Evolutionary conservation across 805 yeast species (phyloP).

Genomic region (Metschnikowia aberdeeniae): DNA sequence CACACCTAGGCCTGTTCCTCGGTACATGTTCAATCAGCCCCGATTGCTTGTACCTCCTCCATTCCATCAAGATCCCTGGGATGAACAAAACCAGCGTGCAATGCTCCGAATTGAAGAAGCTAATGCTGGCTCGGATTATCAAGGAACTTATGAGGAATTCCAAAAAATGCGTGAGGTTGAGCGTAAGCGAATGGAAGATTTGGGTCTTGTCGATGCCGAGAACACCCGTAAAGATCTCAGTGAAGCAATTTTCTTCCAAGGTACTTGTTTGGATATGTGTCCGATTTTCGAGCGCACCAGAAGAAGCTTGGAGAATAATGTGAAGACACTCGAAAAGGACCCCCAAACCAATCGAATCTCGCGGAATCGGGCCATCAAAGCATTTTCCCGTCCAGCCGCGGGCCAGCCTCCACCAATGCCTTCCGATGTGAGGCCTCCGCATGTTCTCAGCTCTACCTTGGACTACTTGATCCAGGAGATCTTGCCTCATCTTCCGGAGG

Average conservation of each 20-base stretch:
- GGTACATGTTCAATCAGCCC: conserved; percentile 34
- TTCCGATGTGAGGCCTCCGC: conserved; percentile 95
- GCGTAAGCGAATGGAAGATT: conserved; percentile 69
- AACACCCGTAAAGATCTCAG: conserved; percentile 75
- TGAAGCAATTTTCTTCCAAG: conserved; percentile 84
- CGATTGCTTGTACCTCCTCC: conserved; percentile 31
- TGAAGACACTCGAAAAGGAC: conserved; percentile 71
- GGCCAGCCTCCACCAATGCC: conserved; percentile 98
- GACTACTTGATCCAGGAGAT: conserved; percentile 65
- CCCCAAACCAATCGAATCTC: conserved; percentile 52
- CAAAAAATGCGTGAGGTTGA: conserved; percentile 72
- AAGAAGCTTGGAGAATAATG: conserved; percentile 83
- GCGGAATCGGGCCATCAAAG: conserved; percentile 67
- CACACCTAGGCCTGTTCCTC: conserved; percentile 30
- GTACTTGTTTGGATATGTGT: conserved; percentile 92
- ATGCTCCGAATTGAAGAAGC: conserved; percentile 51
- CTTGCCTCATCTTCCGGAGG: conserved; percentile 66
- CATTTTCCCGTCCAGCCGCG: conserved; percentile 95
- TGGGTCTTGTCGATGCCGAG: conserved; percentile 84
- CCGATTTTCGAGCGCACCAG: conserved; percentile 89
- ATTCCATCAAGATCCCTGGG: conserved; percentile 57
- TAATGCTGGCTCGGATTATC: conserved; percentile 50
- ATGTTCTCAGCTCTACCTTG: conserved; percentile 59
- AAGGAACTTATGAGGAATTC: conserved; percentile 69
- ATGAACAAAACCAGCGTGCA: conserved; percentile 60